Base-by-base conservation (phyloP, 169 alveolate species). In the Cryptosporidium xiaoi region DNA sequence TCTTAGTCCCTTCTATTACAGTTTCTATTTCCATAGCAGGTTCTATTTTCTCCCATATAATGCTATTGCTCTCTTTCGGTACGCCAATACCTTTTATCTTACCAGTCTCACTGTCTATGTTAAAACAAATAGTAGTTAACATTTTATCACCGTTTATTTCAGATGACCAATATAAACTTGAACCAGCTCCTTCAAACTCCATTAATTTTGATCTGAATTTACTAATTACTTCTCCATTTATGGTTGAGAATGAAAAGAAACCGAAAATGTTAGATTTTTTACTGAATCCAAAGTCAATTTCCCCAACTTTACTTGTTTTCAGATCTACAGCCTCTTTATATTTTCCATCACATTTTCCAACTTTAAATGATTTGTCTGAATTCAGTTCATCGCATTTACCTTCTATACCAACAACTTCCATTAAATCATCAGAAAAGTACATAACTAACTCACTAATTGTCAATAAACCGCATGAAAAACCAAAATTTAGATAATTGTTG, bases 261-360 rank as follows among this genome's bases (percentile, higher is more conserved):
- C 87, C 71, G 18, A 77, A 77, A 29, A 31, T 16, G 20, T 44
- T 48, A 3, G 77, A 27, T 1, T 34, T 27, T n/a, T 77, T 77
- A 29, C 65, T 77, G n/a, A 77, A 77, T 5, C 77, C 87, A 18
- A 77, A 15, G 20, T 77, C 87, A 8, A 77, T 27, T 27, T 56
- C 69, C 7, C 46, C 40, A 24, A 40, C 64, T 4, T 20, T 8
- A 13, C 1, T 24, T 51, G 34, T 1, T 2, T 18, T 62, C 18
- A 20, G n/a, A 2, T 5, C 13, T 1, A 3, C 12, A 24, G 5
- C 33, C 48, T 62, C 64, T 3, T 18, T 13, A 12, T 15, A 12
- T 3, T 15, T 40, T 15, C 51, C 64, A 20, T 56, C 34, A 13
- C 87, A 77, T 7, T 44, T 60, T 10, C 87, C 87, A 2, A 77